These are phyloP conservation scores for Nelumbo lutea DNA, from an alignment of 164 flowering plant species.

Conservation along the genomic window DNA sequence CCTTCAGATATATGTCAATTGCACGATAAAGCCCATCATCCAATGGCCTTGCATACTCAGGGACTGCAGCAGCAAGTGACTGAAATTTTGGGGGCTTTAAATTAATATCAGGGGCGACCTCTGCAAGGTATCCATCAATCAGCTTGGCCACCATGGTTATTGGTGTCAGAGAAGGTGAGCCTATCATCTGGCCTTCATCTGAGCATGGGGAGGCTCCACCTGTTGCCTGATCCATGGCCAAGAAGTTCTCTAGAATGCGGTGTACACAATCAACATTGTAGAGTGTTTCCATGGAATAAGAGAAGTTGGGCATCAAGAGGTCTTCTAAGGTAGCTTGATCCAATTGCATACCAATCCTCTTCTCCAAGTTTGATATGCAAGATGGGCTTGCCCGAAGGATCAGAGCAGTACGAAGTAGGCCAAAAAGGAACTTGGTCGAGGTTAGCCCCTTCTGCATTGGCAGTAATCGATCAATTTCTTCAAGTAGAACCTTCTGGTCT, in stretches of 20 bases:
- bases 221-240: constrained; percentile 61
- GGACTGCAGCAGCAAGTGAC: constrained; percentile 75
- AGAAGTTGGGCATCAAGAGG: constrained; percentile 83
- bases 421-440: constrained; percentile 70
- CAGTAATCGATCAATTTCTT: constrained; percentile 72
- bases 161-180: constrained; percentile 78
- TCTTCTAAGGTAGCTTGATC: constrained; percentile 86
- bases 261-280: constrained; percentile 92
- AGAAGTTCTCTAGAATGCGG: constrained; percentile 77
- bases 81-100: constrained; percentile 85
- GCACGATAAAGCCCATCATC: constrained; percentile 97
- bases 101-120: constrained; percentile 93
- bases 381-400: constrained; percentile 60
- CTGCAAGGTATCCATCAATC: constrained; percentile 91
- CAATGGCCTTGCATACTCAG: constrained; percentile 91
- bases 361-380: constrained; percentile 73
- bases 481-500: constrained; percentile 66
- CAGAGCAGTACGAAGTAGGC: constrained; percentile 76
- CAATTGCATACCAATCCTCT: constrained; percentile 79
- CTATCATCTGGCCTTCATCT: constrained; percentile 60
- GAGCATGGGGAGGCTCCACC: constrained; percentile 79
- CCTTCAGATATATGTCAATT: constrained; percentile 92
- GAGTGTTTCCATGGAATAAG: constrained; percentile 79
- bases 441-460: constrained; percentile 68
- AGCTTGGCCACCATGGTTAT: constrained; percentile 88